Conservation (phyloP, 441 rosid genomes). For the Syzygium malaccense region DNA sequence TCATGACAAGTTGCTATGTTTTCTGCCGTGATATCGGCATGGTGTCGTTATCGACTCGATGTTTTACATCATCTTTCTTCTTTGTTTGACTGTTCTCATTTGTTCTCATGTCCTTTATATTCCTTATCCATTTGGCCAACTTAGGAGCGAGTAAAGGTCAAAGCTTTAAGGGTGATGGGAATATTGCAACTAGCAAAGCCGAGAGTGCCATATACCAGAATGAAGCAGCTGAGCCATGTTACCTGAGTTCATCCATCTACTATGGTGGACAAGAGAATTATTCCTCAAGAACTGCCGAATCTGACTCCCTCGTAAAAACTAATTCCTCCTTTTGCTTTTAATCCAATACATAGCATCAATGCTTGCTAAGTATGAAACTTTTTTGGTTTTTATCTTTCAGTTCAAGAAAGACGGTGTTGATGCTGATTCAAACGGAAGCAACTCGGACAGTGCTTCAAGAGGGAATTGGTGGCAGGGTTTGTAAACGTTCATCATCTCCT, state of each 20-base stretch:
- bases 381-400: constrained; percentile 8
- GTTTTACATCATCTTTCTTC: background rate
- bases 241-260: constrained; percentile 76
- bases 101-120: background rate
- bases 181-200: constrained; percentile 15
- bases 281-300: constrained; percentile 39
- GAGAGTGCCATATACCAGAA: constrained; percentile 28
- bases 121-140: background rate
- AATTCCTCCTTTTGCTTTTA: background rate
- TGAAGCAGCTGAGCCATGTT: constrained; percentile 55
- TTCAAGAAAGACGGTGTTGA: constrained; percentile 31
- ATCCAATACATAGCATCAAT: background rate
- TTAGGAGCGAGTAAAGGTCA: background rate
- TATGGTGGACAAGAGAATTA: constrained; percentile 94
- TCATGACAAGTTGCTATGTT: background rate
- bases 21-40: background rate
- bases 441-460: constrained; percentile 50
- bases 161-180: constrained; percentile 11
- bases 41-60: background rate
- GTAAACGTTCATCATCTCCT: background rate
- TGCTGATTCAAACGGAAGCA: constrained; percentile 41
- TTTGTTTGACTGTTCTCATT: background rate
- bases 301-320: constrained; percentile 21
- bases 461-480: constrained; percentile 99
- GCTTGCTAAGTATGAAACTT: background rate